Percentiles rank a stretch among this genome's conserved stretches.
Evolutionary conservation across 805 yeast genomes (phyloP).

Genomic region (Diddensiella caesifluorescens): DNA sequence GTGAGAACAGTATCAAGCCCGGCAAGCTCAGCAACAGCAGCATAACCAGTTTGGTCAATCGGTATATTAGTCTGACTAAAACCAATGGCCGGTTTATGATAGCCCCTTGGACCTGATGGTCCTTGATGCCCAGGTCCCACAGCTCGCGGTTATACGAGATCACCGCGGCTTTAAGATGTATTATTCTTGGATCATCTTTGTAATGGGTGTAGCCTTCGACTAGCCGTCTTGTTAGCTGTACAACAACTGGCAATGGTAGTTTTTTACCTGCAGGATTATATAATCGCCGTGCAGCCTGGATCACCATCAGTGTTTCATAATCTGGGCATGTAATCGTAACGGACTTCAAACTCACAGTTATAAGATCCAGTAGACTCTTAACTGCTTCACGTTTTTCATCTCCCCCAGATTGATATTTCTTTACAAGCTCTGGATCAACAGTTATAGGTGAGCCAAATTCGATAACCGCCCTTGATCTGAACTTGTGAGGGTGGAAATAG

Average conservation of each 20-base stretch:
- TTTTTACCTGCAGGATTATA: slow-evolving; percentile 69
- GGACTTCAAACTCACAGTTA: slow-evolving; percentile 68
- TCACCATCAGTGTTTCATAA: slow-evolving; percentile 80
- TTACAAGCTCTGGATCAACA: slow-evolving; percentile 55
- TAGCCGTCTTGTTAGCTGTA: slow-evolving; percentile 86
- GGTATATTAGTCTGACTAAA: slow-evolving; percentile 41
- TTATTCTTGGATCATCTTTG: slow-evolving; percentile 63
- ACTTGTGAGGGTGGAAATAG: slow-evolving; percentile 92
- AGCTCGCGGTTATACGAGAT: slow-evolving; percentile 63
- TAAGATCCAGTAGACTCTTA: slow-evolving; percentile 58
- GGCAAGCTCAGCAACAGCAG: slow-evolving; percentile 70
- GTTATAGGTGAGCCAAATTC: slow-evolving; percentile 89
- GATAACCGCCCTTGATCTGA: slow-evolving; percentile 89
- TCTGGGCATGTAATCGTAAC: slow-evolving; percentile 88
- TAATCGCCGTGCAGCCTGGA: slow-evolving; percentile 86
- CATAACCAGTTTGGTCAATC: slow-evolving; percentile 52
- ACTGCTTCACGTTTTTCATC: slow-evolving; percentile 70
- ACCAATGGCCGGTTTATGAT: slow-evolving; percentile 46
- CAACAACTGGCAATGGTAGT: slow-evolving; percentile 74
- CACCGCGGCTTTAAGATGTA: slow-evolving; percentile 56
- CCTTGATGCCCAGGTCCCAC: slow-evolving; percentile 56
- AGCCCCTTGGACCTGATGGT: slow-evolving; percentile 67
- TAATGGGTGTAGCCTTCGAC: slow-evolving; percentile 74
- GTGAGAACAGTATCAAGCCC: slow-evolving; percentile 81
- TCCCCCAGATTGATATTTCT: slow-evolving; percentile 55